Evolutionary conservation across 768 basidiomycete species (phyloP), one percentile per base, ranked within the genome.

Genomic region (Cystofilobasidium ferigula): DNA sequence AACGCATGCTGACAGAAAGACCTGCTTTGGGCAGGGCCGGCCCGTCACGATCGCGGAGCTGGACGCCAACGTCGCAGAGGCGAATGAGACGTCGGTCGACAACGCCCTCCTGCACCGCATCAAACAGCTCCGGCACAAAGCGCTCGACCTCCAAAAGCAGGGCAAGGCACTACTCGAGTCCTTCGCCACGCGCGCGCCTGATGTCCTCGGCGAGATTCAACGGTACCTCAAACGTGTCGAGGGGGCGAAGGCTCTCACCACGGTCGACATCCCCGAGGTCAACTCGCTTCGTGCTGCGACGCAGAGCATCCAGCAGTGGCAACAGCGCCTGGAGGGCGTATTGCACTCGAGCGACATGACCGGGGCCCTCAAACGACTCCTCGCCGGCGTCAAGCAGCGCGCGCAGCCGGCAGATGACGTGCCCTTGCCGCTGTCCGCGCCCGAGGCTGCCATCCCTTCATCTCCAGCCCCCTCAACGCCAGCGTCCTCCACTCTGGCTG

Each of bases 141-240:
- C 86, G 42, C 82, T 81, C 71, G 88, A 89, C 69, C 85, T 84
- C 73, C 87, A 90, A 75, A 85, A 84, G 77, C 85, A 86, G 70
- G 87, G 88, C 1, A 82, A 81, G 69, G 78, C 80, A 0, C 89
- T 87, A 85, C 75, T 89, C 45, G 35, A 75, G 16, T n/a, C 45
- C 6, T 24, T 1, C 34, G 1, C 16, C 6, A 53, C 61, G 48
- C 61, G 57, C n/a, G 63, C 64, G 26, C 62, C 61, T 20, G 69
- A 61, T 22, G 64, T 69, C 0, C 71, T 72, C 53, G 54, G 60
- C 30, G 69, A 72, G 26, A 60, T 75, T 13, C 72, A 72, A 40
- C 73, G 71, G 28, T 63, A 69, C 22, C 69, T 74, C 36, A 69
- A 70, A 35, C 61, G 59, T 8, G 69, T 74, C 61, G 58, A 72